phyloP scores from a whole-genome alignment of 2,329 filamentous ascomycete genomes.

The Penicillium concentricum region DNA sequence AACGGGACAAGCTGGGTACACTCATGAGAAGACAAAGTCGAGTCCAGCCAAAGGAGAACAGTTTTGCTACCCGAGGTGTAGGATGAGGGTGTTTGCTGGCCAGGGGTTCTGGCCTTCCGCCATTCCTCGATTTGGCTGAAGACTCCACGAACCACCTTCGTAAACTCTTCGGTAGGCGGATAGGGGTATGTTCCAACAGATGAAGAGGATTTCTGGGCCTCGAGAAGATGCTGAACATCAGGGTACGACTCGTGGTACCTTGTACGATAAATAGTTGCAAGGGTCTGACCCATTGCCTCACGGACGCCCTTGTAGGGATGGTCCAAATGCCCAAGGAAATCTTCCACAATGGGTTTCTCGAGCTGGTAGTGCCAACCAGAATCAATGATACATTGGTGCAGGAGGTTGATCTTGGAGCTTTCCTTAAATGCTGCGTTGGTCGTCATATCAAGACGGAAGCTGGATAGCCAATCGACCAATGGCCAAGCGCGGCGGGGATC shows the following conservation, averaged over 20 bases:
- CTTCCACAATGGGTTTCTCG: conserved; percentile 80
- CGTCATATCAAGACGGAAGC: conserved; percentile 87
- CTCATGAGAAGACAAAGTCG: conserved; percentile 84
- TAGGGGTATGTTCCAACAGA: conserved; percentile 85
- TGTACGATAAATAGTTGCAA: conserved; percentile 85
- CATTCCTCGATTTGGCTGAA: conserved; percentile 81
- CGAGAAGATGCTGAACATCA: conserved; percentile 71
- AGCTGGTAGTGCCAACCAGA: conserved; percentile 95
- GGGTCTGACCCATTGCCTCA: conserved; percentile 86
- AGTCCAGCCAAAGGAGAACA: conserved; percentile 90
- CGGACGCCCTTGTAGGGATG: conserved; percentile 97
- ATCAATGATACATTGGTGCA: conserved; percentile 84
- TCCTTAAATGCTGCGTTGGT: conserved; percentile 99
- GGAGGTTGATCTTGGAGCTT: conserved; percentile 87
- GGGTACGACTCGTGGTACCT: conserved; percentile 92
- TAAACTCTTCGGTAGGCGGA: conserved; percentile 71
- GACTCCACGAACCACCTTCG: conserved; percentile 67
- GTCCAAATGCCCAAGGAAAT: conserved; percentile 88
- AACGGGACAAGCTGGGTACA: conserved; percentile 88
- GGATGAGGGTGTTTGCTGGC: conserved; percentile 87
- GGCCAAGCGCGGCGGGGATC: conserved; percentile 87
- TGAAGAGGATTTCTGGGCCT: conserved; percentile 74
- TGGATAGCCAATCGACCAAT: conserved; percentile 75
- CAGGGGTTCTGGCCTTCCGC: conserved; percentile 78
- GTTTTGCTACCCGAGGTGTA: conserved; percentile 98